Base-by-base conservation (phyloP, 805 yeast genomes). In the Wickerhamomyces bisporus region DNA sequence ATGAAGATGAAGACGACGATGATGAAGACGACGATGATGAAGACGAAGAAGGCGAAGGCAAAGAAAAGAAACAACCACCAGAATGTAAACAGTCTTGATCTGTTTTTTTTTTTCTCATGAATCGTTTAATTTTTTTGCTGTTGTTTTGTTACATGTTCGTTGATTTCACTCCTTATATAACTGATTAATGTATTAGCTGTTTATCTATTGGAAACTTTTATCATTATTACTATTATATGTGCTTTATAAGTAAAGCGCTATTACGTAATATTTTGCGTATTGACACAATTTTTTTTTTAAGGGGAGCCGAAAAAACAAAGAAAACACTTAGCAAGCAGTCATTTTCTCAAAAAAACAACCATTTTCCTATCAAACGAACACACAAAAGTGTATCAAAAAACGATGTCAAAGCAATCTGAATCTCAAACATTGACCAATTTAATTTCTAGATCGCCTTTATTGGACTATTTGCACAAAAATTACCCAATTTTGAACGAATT, bases 11-110 rank as follows among this genome's bases (percentile, higher is more conserved):
- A 5, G 63, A 61, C 3, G 71, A 57, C 5, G 70, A 58, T 3
- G 68, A 54, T 9, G 68, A 55, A 18, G 70, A 58, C 34, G 64
- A 64, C 25, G 75, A 55, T 4, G 69, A 58, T 10, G 69, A 55
- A 31, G 68, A 59, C 12, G 69, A 58, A 16, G 68, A 38, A 3
- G 46, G 38, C 4, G 47, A 36, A 19, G 29, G 35, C 6, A 75
- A 58, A 73, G 77, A 48, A 32, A 43, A 43, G 40, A 43, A 40
- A 25, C 44, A 40, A 28, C 44, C 47, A 5, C 44, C 47, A n/a
- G 47, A 43, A 19, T 43, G 47, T 29, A 43, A 43, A 28, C 47
- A 43, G 24, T 31, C 47, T 8, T 43, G 26, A 32, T 8, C 24
- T 5, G 14, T 8, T 7, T 11, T 30, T 6, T 18, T 34, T 33